phyloP scores from a whole-genome alignment of 176 grass and related monocot genomes.

The Aegilops sharonensis region DNA sequence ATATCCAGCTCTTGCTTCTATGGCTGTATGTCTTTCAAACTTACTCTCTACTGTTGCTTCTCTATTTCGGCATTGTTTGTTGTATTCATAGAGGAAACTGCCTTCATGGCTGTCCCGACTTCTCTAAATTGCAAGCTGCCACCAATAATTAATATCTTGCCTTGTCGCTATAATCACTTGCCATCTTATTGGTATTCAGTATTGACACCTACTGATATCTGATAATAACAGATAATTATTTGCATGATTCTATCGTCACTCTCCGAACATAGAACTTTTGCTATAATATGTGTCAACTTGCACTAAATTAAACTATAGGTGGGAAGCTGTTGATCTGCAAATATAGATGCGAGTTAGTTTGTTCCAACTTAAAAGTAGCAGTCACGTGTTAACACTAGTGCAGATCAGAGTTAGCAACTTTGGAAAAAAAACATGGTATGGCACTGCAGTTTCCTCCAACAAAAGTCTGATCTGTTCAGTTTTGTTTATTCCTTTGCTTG shows the following conservation, averaged over 20 bases:
- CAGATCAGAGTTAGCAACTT: not conserved
- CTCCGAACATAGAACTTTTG: not conserved
- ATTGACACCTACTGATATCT: not conserved
- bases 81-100: not conserved
- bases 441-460: not conserved
- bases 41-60: not conserved
- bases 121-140: slow-evolving; percentile 14
- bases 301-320: not conserved
- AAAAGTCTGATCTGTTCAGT: not conserved
- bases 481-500: slow-evolving; percentile 17
- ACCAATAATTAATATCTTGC: slow-evolving; percentile 4
- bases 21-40: slow-evolving; percentile 65
- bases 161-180: slow-evolving; percentile 1
- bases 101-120: not conserved
- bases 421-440: not conserved
- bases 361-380: not conserved
- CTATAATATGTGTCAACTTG: not conserved
- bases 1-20: slow-evolving; percentile 95
- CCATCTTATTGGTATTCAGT: not conserved
- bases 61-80: not conserved
- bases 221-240: not conserved
- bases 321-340: slow-evolving; percentile 18
- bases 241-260: not conserved
- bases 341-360: not conserved
- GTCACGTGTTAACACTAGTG: not conserved